Conservation (phyloP, 805 yeast genomes). For the Pichia cephalocereana region DNA sequence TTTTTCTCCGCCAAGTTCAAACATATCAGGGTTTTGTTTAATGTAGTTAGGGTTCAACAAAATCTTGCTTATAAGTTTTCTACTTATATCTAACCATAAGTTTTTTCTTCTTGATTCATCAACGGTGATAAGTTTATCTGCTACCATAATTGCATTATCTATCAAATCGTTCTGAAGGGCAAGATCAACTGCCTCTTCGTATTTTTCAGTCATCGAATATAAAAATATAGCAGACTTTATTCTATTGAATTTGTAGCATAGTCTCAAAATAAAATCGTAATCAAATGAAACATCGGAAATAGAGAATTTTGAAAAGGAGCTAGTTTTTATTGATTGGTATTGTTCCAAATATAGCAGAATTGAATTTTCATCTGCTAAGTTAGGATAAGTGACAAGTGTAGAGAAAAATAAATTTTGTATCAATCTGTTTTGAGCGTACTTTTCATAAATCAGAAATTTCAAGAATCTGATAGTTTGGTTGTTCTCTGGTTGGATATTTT, state of each 20-base stretch:
- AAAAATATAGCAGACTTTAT: conserved; percentile 62
- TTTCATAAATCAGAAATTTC: conserved; percentile 40
- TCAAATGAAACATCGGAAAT: conserved; percentile 41
- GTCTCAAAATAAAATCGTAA: conserved; percentile 62
- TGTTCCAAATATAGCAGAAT: background rate
- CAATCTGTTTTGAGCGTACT: conserved; percentile 32
- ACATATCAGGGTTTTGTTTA: conserved; percentile 13
- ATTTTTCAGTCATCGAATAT: conserved; percentile 57
- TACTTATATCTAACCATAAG: conserved; percentile 64
- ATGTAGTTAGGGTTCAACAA: conserved; percentile 21
- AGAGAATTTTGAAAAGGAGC: conserved; percentile 3
- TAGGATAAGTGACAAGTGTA: conserved; percentile 46
- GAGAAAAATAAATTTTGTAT: conserved; percentile 67
- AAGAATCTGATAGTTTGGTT: conserved; percentile 65
- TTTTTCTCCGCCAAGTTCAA: background rate
- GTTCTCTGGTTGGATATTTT: conserved; percentile 31
- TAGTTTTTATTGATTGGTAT: conserved; percentile 2
- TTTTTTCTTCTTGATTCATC: conserved; percentile 45
- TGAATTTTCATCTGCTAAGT: conserved; percentile 30
- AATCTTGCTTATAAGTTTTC: conserved; percentile 34
- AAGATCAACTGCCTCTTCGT: conserved; percentile 71
- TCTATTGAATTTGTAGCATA: conserved; percentile 54
- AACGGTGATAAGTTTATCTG: conserved; percentile 36
- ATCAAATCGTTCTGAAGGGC: conserved; percentile 56
- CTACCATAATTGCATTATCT: conserved; percentile 48